A percentile compares a stretch with the other conserved stretches of the same genome.
Evolutionary conservation across 208 protist genomes (phyloP).

Genomic region (Wallacemonas sp.): DNA sequence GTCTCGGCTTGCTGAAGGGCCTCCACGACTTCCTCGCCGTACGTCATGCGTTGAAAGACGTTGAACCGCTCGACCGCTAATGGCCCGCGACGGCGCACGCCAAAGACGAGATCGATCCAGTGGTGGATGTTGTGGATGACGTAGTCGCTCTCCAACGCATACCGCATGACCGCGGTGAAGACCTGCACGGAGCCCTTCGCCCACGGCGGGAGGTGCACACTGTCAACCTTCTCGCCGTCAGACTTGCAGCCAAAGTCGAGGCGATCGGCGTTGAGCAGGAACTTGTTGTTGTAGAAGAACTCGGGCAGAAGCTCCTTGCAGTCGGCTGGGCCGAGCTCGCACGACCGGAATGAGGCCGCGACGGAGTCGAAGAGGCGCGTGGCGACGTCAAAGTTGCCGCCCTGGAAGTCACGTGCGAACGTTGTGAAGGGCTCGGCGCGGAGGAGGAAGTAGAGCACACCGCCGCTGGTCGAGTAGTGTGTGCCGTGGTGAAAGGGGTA

Average conservation of each 20-base stretch:
- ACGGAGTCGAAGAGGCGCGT: slow-evolving; percentile 95
- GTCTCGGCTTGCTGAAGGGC: slow-evolving; percentile 80
- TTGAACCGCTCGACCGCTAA: slow-evolving; percentile 91
- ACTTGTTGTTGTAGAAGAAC: slow-evolving; percentile 94
- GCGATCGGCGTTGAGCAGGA: slow-evolving; percentile 91
- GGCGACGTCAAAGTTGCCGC: slow-evolving; percentile 92
- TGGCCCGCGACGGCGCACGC: slow-evolving; percentile 92
- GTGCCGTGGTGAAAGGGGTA: slow-evolving; percentile 97
- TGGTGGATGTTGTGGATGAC: slow-evolving; percentile 92
- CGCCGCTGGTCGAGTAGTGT: slow-evolving; percentile 97
- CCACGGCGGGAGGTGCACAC: slow-evolving; percentile 97
- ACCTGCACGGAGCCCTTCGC: slow-evolving; percentile 88
- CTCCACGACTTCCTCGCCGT: slow-evolving; percentile 92
- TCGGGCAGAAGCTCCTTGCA: slow-evolving; percentile 97
- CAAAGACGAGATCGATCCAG: slow-evolving; percentile 99
- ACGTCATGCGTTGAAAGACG: slow-evolving; percentile 97
- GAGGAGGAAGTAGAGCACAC: slow-evolving; percentile 96
- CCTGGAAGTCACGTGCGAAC: slow-evolving; percentile 83
- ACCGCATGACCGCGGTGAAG: slow-evolving; percentile 91
- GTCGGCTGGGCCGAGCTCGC: slow-evolving; percentile 82
- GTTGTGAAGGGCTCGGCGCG: slow-evolving; percentile 97
- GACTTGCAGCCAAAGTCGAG: slow-evolving; percentile 88
- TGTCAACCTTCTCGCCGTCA: slow-evolving; percentile 78
- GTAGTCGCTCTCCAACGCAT: slow-evolving; percentile 93
- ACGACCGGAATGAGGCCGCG: slow-evolving; percentile 70